These are phyloP conservation scores for Corchorus capsularis DNA, from an alignment of 345 rosid species.

Conservation along the genomic window DNA sequence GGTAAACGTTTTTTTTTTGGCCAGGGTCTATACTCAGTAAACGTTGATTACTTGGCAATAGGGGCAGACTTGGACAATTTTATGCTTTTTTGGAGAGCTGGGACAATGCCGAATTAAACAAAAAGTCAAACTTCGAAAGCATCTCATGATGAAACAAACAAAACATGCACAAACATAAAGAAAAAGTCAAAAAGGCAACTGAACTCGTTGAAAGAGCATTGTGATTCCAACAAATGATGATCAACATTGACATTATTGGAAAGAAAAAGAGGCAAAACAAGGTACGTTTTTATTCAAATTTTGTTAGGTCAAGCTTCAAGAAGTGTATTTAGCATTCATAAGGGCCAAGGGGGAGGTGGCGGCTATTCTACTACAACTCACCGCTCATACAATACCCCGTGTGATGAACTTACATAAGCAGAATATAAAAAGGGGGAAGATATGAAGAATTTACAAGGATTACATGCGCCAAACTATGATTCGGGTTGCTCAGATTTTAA, in stretches of 20 bases:
- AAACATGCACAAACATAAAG: neutral
- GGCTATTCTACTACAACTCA: conserved; percentile 37
- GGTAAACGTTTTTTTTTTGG: no score
- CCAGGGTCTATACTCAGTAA: no score
- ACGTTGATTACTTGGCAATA: no score
- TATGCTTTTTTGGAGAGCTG: no score
- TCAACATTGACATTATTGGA: neutral
- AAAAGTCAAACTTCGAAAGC: neutral
- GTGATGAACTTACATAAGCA: neutral
- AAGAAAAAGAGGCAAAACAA: neutral
- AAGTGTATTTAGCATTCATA: neutral
- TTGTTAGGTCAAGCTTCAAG: conserved; percentile 5
- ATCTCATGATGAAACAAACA: neutral
- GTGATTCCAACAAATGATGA: neutral
- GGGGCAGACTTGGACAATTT: no score
- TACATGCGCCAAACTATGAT: conserved; percentile 16
- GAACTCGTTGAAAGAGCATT: neutral
- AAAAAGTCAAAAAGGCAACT: no score
- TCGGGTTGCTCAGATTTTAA: conserved; percentile 47
- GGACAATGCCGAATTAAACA: no score
- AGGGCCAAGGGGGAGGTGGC: conserved; percentile 19
- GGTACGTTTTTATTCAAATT: conserved; percentile 1
- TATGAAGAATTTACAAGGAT: conserved; percentile 32
- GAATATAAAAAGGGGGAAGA: neutral
- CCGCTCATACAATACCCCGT: conserved; percentile 30